Percentiles rank a stretch among this genome's conserved stretches.
phyloP scores from a whole-genome alignment of 2,329 filamentous ascomycete genomes.

The Alternaria brassicicola region DNA sequence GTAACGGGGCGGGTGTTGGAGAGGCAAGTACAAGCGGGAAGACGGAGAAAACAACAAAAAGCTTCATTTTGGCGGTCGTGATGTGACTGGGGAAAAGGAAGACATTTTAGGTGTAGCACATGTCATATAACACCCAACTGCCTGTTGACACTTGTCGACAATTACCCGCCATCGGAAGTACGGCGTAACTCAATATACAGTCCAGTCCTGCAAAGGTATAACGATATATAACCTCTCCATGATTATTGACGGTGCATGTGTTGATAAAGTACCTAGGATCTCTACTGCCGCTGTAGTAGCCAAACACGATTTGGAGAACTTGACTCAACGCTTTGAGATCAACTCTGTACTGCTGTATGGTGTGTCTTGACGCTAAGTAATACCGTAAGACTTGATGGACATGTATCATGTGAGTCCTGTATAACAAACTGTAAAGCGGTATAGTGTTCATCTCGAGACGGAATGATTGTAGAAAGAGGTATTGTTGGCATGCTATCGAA shows the following conservation, averaged over 20 bases:
- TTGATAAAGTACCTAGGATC: background rate
- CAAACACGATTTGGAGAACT: no score
- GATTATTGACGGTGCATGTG: background rate
- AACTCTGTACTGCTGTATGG: background rate
- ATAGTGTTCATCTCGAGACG: background rate
- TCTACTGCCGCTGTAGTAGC: background rate
- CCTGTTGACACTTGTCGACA: background rate
- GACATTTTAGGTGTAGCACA: background rate
- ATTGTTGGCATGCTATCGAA: background rate
- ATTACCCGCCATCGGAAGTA: background rate
- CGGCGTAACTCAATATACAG: background rate
- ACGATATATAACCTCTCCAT: background rate
- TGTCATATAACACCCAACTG: background rate
- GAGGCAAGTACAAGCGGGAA: slow-evolving; percentile 27
- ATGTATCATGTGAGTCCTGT: background rate
- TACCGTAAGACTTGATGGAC: background rate
- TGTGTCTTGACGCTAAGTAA: background rate
- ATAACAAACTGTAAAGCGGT: background rate
- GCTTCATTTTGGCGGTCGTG: slow-evolving; percentile 32
- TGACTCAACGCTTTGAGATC: background rate
- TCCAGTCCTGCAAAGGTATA: background rate
- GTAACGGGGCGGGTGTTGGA: slow-evolving; percentile 15
- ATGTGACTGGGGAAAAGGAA: background rate
- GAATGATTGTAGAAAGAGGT: background rate
- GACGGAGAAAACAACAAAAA: slow-evolving; percentile 21